Base-by-base conservation (phyloP, 2,329 filamentous ascomycete genomes). In the Diaporthe capsici region DNA sequence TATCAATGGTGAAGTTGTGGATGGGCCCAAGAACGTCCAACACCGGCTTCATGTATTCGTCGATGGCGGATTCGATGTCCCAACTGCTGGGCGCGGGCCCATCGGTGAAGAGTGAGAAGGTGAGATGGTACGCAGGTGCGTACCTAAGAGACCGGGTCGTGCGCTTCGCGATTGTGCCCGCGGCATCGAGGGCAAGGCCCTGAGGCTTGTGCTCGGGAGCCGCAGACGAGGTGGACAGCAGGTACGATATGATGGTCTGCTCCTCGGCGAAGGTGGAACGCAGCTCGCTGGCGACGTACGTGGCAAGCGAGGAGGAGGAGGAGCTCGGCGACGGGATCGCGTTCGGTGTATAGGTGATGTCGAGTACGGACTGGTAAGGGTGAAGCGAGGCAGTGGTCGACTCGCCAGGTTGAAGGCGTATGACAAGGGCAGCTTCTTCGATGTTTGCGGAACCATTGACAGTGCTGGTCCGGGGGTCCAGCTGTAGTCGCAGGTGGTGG, bases 1-100 rank as follows among this genome's bases (percentile, higher is more conserved):
- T 98, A 82, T 98, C 96, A 68, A 98, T 93, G 20, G 96, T 98
- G 81, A 99, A 98, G 83, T 97, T 96, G 86, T 96, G 97, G 78
- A 98, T 97, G 0, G 93, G 89, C 0, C 92, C 90, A 39, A 98
- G 90, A 37, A 95, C 92, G 58, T 94, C 89, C 0, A 99, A 88
- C 63, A 98, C 89, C 0, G 97, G 96, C 72, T 91, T 88, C 83
- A 99, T 92, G 83, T 98, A 96, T 78, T 94, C 90, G 34, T 93
- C 89, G 13, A 98, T 89, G 0, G 96, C 95, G 49, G 90, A 85
- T 78, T 98, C 94, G 70, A 98, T 95, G 71, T 98, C 95, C 97
- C 97, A 99, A 13, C 93, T 94, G 44, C 94, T 98, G 2, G 97
- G 97, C 0, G 88, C 84, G 1, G 93, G 90, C 1, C 92, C 92